Base-by-base conservation (phyloP, 2,329 filamentous ascomycete genomes). In the Malbranchea zuffiana region DNA sequence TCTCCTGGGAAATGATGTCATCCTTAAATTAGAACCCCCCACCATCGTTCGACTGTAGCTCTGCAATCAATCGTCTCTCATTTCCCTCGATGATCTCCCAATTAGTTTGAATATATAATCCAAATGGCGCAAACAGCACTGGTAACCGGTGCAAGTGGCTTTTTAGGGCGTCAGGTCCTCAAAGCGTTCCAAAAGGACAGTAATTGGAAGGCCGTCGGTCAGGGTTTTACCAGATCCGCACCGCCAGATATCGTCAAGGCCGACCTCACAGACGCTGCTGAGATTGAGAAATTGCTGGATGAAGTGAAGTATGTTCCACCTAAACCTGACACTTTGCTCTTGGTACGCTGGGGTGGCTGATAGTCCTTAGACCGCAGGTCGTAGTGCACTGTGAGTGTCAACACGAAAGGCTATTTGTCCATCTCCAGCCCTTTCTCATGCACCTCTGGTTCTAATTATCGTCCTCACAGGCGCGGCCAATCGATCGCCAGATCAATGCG, bases 401-500 rank as follows among this genome's bases (percentile, higher is more conserved):
- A 13, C 7, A 10, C 12, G 8, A 12, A 15, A 19, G 13, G 7
- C 17, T 35, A 20, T 13, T 30, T 23, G 20, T 5, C 20, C 16
- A 8, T 25, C 13, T 18, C 4, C 7, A 16, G 37, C 31, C 20
- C 12, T 12, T 32, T 11, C 30, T 11, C 31, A 32, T 10, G 19
- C 20, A 15, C 29, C 12, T 20, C 27, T 15, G 24, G 32, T n/a
- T 15, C n/a, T n/a, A n/a, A n/a, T n/a, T 15, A 30, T 10, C 16
- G 8, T 28, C 24, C 8, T 15, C 13, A 7, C 34, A 87, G 82
- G 82, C 54, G 87, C 86, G 26, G 86, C 86, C 30, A 87, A 93
- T 59, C 77, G 84, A 44, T 92, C 80, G 51, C 86, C 87, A 2
- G 86, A 94, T 60, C 80, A 81, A 54, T 88, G 86, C 52, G 80